A percentile compares a stretch with the other conserved stretches of the same genome.
Evolutionary conservation across 768 basidiomycete species (phyloP).

Genomic region (Pulveroboletus ravenelii): DNA sequence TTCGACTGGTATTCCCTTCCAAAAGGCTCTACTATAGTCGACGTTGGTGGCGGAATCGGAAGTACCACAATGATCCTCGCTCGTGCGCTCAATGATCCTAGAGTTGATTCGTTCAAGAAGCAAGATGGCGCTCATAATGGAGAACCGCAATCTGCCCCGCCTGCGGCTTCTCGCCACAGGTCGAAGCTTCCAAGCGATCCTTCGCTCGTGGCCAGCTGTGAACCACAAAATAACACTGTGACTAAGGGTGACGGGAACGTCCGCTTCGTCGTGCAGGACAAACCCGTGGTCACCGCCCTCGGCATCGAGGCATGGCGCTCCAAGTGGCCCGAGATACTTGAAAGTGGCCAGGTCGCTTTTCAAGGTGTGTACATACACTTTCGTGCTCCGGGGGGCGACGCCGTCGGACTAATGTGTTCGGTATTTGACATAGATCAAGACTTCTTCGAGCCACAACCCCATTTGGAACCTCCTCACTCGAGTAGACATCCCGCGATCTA

Average conservation of each 20-base stretch:
- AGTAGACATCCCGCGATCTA: constrained; percentile 54
- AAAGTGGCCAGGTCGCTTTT: constrained; percentile 48
- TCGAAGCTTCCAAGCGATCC: constrained; percentile 1
- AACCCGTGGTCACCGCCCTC: constrained; percentile 48
- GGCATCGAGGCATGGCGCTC: constrained; percentile 55
- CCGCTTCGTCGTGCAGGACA: constrained; percentile 54
- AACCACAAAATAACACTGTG: constrained; percentile 12
- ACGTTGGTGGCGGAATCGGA: constrained; percentile 71
- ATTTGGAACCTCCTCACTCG: constrained; percentile 25
- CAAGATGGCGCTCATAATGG: constrained; percentile 1
- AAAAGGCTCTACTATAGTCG: constrained; percentile 50
- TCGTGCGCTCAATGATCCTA: constrained; percentile 29
- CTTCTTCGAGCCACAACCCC: constrained; percentile 64
- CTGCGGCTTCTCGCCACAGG: neutral
- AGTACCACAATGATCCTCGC: constrained; percentile 43
- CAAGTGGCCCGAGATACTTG: constrained; percentile 54
- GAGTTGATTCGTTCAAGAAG: neutral
- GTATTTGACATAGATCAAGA: constrained; percentile 52
- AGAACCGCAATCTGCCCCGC: neutral
- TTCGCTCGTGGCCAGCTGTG: neutral
- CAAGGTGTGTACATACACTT: constrained; percentile 34
- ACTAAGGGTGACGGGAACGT: constrained; percentile 34
- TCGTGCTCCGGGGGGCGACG: neutral
- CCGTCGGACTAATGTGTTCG: neutral
- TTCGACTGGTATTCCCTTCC: constrained; percentile 56